Evolutionary conservation across 768 basidiomycete species (phyloP), one percentile per base, ranked within the genome.

Genomic region (Cubamyces lactineus): DNA sequence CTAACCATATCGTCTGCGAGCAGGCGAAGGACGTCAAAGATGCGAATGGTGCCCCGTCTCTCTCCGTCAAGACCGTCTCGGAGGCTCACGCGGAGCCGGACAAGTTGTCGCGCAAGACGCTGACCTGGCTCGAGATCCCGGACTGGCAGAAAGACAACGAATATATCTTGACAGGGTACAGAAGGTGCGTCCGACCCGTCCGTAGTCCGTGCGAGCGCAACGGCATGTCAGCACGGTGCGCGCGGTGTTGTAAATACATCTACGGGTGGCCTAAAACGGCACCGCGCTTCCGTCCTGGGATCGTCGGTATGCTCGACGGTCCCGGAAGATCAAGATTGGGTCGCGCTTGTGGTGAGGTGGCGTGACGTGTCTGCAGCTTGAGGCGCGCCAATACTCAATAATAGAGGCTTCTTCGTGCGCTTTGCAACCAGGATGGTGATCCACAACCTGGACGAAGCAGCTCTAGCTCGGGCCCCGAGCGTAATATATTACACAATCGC

Each of bases 61-160:
- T 52, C 16, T 40, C 59, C 9, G 57, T 53, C 48, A 52, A 28
- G 57, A 17, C 24, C 28, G 41, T 30, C 30, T 30, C 21, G 40
- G 40, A 43, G 8, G 34, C 24, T 26, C 19, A 19, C 19, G 50
- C 38, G 43, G 40, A 48, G 8, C 34, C 21, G 23, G 42, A 26
- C 19, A 50, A 56, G 28, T 2, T 28, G 28, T 19, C 9, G n/a
- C 43, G 51, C 26, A 60, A 49, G 48, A 82, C 78, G n/a, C 63
- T 83, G 39, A 71, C 76, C 13, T 91, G 86, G 86, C 62, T 70
- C 24, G 84, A 88, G 57, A 76, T 91, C 46, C 83, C 86, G 42
- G 80, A 81, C 38, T 92, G 88, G 88, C 84, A 85, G 73, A 81
- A 76, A 65, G 86, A 91, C 73, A 92, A 91, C 67, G 87, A 90